Conservation (phyloP, 805 yeast genomes). For the Schwanniomyces polymorphus region DNA sequence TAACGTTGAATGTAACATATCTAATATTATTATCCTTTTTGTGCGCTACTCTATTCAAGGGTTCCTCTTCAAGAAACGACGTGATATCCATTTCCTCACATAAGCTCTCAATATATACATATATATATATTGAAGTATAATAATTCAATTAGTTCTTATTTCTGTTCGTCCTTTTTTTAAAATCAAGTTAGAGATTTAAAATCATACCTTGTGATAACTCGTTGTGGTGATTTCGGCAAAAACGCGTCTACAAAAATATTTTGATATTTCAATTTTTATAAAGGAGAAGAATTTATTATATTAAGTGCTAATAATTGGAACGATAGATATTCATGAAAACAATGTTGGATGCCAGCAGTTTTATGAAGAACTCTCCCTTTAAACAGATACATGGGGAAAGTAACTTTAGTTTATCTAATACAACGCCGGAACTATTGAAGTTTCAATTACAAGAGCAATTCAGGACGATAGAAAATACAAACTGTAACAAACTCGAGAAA, state of each 20-base stretch:
- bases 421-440: constrained; percentile 43
- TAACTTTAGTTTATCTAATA: constrained; percentile 34
- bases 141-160: no score
- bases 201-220: no score
- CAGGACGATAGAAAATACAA: constrained; percentile 20
- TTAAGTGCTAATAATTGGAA: neutral
- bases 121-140: no score
- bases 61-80: constrained; percentile 5
- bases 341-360: constrained; percentile 40
- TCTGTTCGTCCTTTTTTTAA: no score
- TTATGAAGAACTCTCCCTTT: constrained; percentile 38
- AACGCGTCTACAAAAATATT: neutral
- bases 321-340: neutral
- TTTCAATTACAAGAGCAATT: constrained; percentile 44
- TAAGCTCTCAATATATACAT: neutral
- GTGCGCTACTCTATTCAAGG: constrained; percentile 8
- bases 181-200: no score
- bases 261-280: neutral
- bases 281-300: neutral
- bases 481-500: constrained; percentile 9
- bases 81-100: constrained; percentile 1
- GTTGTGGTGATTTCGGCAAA: neutral
- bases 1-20: constrained; percentile 77
- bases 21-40: constrained; percentile 29
- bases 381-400: constrained; percentile 23